A percentile compares a stretch with the other conserved stretches of the same genome.
Conservation (phyloP, 495 filamentous ascomycete species). For the Hyaloscypha bicolor region DNA sequence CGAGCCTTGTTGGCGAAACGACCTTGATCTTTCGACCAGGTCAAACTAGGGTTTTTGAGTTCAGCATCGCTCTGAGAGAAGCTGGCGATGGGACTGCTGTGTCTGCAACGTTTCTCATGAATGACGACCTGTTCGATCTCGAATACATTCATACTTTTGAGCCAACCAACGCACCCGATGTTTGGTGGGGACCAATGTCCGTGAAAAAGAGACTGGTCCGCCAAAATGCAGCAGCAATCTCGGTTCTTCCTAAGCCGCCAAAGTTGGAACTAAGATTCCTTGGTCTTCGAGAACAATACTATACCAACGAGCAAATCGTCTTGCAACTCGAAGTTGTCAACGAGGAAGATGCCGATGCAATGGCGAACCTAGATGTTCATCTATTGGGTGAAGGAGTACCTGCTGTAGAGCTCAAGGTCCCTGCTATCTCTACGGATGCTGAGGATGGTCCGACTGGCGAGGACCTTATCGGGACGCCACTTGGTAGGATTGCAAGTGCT, state of each 20-base stretch:
- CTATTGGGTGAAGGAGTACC: slow-evolving; percentile 65
- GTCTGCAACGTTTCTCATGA: slow-evolving; percentile 62
- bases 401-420: slow-evolving; percentile 28
- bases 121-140: slow-evolving; percentile 68
- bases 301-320: slow-evolving; percentile 73
- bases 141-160: slow-evolving; percentile 61
- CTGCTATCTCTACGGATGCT: slow-evolving; percentile 38
- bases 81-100: slow-evolving; percentile 72
- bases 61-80: slow-evolving; percentile 76
- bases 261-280: slow-evolving; percentile 77
- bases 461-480: slow-evolving; percentile 30
- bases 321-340: slow-evolving; percentile 75
- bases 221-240: slow-evolving; percentile 53
- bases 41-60: slow-evolving; percentile 68
- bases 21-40: slow-evolving; percentile 71
- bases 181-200: slow-evolving; percentile 58
- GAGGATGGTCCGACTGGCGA: slow-evolving; percentile 38
- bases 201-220: slow-evolving; percentile 51
- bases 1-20: slow-evolving; percentile 53
- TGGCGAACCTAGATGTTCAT: slow-evolving; percentile 66
- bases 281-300: slow-evolving; percentile 69
- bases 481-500: slow-evolving; percentile 51
- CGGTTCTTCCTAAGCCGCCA: slow-evolving; percentile 84
- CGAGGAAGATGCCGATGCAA: slow-evolving; percentile 78
- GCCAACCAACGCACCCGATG: slow-evolving; percentile 37